These are phyloP conservation scores for Cichorium intybus DNA, from an alignment of 140 eudicot species.

Conservation along the genomic window DNA sequence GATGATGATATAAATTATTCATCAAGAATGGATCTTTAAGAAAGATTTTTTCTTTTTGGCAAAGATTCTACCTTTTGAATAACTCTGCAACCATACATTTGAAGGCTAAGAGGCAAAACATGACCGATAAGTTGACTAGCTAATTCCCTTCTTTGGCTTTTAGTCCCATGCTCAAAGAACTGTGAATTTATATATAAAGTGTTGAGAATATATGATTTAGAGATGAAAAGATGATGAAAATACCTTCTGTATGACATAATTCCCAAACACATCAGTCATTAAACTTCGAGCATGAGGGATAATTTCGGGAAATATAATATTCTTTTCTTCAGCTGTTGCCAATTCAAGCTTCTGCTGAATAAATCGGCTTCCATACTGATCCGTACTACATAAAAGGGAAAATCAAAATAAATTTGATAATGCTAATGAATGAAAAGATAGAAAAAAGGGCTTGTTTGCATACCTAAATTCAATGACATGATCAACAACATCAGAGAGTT, in stretches of 20 bases:
- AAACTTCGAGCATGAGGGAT: constrained; percentile 66
- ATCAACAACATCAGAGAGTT: constrained; percentile 62
- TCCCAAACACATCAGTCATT: constrained; percentile 89
- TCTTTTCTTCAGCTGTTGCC: constrained; percentile 66
- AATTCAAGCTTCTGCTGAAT: constrained; percentile 92
- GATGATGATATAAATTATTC: not conserved
- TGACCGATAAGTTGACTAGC: constrained; percentile 64
- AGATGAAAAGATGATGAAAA: not conserved
- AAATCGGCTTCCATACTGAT: constrained; percentile 88
- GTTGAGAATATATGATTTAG: not conserved
- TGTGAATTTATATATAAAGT: constrained; percentile 24
- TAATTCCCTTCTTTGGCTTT: constrained; percentile 66
- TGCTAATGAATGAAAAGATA: not conserved
- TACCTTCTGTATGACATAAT: constrained; percentile 90
- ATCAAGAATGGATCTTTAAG: constrained; percentile 1
- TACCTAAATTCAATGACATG: constrained; percentile 86
- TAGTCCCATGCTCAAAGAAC: constrained; percentile 89
- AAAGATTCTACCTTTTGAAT: constrained; percentile 63
- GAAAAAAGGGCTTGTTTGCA: not conserved
- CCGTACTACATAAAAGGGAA: constrained; percentile 43
- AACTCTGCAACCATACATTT: constrained; percentile 92
- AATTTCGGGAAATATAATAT: constrained; percentile 51
- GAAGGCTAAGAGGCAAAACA: constrained; percentile 84
- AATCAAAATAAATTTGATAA: constrained; percentile 10
- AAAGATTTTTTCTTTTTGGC: not conserved